phyloP scores from a whole-genome alignment of 805 yeast species.

The Ogataea salicorniae region DNA sequence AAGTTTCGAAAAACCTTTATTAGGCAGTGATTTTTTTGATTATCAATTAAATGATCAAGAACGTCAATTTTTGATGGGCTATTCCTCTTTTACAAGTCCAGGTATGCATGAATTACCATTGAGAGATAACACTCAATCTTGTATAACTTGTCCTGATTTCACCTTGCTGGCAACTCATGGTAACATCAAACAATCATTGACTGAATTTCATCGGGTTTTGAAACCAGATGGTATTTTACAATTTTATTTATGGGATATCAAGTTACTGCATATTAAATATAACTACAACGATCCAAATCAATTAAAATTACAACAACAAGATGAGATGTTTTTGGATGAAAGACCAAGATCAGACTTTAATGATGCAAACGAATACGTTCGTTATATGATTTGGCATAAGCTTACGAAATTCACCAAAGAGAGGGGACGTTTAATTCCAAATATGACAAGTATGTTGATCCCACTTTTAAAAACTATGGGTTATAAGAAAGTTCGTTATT shows the following conservation, averaged over 20 bases:
- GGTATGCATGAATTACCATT: conserved; percentile 25
- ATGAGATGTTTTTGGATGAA: background rate
- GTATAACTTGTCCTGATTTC: conserved; percentile 26
- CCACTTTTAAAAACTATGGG: conserved; percentile 21
- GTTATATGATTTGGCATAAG: conserved; percentile 19
- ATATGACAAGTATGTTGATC: conserved; percentile 17
- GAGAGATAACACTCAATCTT: conserved; percentile 22
- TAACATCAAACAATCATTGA: conserved; percentile 17
- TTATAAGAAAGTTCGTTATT: conserved; percentile 21
- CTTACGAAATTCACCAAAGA: conserved; percentile 13
- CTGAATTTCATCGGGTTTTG: conserved; percentile 28
- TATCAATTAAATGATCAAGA: conserved; percentile 21
- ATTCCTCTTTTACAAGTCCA: conserved; percentile 30
- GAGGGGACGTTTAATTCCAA: conserved; percentile 11
- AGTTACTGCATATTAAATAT: conserved; percentile 4
- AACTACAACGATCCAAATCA: background rate
- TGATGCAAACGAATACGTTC: conserved; percentile 14
- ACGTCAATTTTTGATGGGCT: conserved; percentile 20
- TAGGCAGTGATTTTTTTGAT: conserved; percentile 17
- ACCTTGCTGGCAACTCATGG: conserved; percentile 12
- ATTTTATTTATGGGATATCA: conserved; percentile 26
- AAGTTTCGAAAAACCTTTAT: conserved; percentile 15
- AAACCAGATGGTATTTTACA: conserved; percentile 28
- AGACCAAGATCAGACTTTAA: background rate
- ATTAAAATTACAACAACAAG: background rate